Conservation (phyloP, 768 basidiomycete genomes). For the Pleurotus platypus region DNA sequence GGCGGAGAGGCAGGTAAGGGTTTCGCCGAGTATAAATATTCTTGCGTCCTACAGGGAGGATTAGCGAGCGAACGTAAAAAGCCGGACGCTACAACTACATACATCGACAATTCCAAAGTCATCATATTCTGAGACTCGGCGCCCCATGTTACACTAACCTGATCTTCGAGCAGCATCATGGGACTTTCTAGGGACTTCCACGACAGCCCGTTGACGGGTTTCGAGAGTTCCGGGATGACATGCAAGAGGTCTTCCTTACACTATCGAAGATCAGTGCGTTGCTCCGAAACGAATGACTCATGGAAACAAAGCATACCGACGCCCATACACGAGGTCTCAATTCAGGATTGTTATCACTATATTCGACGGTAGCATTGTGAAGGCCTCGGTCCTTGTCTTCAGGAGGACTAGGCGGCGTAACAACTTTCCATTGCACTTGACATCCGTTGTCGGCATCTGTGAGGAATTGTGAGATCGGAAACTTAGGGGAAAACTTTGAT, state of each 20-base stretch:
- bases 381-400: too few relatives aligned
- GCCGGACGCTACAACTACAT: not conserved
- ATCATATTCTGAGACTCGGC: not conserved
- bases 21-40: too few relatives aligned
- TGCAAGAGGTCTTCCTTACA: not conserved
- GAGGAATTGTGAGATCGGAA: not conserved
- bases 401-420: not conserved
- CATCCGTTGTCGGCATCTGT: not conserved
- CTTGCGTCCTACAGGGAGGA: too few relatives aligned
- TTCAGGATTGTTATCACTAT: not conserved
- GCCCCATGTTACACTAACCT: not conserved
- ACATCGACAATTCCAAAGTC: not conserved
- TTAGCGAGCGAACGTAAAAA: too few relatives aligned
- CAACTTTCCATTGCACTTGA: not conserved
- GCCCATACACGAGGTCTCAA: not conserved
- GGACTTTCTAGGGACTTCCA: not conserved
- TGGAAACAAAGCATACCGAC: not conserved
- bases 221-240: slow-evolving; percentile 1
- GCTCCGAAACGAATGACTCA: not conserved
- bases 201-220: not conserved
- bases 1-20: too few relatives aligned
- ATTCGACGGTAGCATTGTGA: not conserved
- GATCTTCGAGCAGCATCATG: not conserved
- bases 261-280: not conserved
- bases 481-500: not conserved